Evolutionary conservation across 148 eudicot species (phyloP).

Genomic region (Rhododendron molle): DNA sequence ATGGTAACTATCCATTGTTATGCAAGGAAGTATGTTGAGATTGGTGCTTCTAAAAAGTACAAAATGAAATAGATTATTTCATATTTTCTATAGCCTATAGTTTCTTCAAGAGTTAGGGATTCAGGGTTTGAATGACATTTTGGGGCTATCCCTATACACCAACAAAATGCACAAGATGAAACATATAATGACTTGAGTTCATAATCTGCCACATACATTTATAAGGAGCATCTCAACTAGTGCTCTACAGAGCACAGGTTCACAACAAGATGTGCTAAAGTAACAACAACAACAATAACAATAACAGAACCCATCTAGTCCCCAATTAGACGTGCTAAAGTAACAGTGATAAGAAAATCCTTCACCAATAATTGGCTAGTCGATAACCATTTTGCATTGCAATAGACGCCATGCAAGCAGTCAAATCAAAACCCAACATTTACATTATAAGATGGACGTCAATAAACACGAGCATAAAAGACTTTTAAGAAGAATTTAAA

Average conservation of each 20-base stretch:
- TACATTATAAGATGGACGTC: not conserved
- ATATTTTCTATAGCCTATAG: not conserved
- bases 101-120: not conserved
- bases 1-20: not conserved
- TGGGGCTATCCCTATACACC: not conserved
- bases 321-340: not conserved
- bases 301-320: too few relatives aligned
- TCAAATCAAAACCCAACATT: not conserved
- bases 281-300: too few relatives aligned
- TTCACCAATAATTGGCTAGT: not conserved
- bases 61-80: not conserved
- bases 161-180: not conserved
- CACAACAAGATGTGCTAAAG: not conserved
- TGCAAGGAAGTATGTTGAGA: not conserved
- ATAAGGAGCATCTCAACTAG: not conserved
- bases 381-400: not conserved
- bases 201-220: not conserved
- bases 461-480: not conserved
- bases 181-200: not conserved
- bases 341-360: not conserved
- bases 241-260: not conserved
- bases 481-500: not conserved
- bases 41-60: not conserved
- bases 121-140: not conserved
- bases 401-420: not conserved